phyloP scores from a whole-genome alignment of 1,284 basidiomycete genomes.

The Fistulinella cinereoalba region DNA sequence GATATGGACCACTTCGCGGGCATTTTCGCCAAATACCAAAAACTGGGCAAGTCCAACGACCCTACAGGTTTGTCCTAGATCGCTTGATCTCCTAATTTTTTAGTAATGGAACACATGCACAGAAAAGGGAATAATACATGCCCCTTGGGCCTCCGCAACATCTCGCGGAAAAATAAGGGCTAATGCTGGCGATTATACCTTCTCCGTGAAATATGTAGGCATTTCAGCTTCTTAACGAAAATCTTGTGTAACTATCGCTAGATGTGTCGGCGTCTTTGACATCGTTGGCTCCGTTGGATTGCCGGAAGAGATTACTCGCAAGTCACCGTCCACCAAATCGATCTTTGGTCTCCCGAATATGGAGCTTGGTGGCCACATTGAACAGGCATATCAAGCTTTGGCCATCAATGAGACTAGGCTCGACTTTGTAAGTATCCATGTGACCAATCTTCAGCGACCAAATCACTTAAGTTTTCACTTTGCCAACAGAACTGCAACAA shows the following conservation, averaged over 20 bases:
- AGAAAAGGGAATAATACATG: constrained; percentile 46
- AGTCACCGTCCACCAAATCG: constrained; percentile 38
- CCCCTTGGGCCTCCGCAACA: constrained; percentile 48
- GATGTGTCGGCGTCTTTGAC: constrained; percentile 71
- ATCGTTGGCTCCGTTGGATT: constrained; percentile 69
- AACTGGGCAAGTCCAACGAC: constrained; percentile 52
- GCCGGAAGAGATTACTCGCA: constrained; percentile 56
- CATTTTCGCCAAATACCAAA: constrained; percentile 61
- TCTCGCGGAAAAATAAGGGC: constrained; percentile 54
- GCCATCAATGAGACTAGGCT: constrained; percentile 61
- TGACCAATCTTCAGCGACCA: neutral
- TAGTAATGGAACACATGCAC: neutral
- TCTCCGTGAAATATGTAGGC: constrained; percentile 57
- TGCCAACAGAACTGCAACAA: constrained; percentile 53
- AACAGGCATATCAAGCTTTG: constrained; percentile 62
- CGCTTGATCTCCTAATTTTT: neutral
- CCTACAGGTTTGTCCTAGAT: constrained; percentile 39
- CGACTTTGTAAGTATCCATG: constrained; percentile 54
- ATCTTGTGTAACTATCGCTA: constrained; percentile 28
- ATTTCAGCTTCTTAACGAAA: neutral
- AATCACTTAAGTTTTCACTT: neutral
- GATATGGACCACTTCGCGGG: constrained; percentile 68
- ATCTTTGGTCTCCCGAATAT: constrained; percentile 65
- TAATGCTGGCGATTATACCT: constrained; percentile 43
- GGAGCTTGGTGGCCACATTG: constrained; percentile 58